Evolutionary conservation across 2,329 filamentous ascomycete species (phyloP).

Genomic region (Tolypocladium endophyticum): DNA sequence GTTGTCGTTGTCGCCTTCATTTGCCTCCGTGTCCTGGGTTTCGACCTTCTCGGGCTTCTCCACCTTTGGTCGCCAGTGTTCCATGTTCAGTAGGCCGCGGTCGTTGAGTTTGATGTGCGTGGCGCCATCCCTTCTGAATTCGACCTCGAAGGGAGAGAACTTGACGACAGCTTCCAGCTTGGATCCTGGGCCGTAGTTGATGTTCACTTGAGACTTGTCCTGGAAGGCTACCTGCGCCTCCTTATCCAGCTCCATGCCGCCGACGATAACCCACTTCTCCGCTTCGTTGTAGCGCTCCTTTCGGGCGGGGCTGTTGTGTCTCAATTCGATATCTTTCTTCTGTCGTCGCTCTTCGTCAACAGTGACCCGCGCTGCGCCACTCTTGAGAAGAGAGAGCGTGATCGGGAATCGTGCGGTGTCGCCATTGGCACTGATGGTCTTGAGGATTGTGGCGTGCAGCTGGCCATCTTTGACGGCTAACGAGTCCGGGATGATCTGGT

Average conservation of each 20-base stretch:
- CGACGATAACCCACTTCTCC: constrained; percentile 76
- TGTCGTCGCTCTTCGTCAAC: constrained; percentile 86
- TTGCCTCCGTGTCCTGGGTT: constrained; percentile 32
- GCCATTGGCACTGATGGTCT: constrained; percentile 53
- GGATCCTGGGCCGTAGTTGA: constrained; percentile 68
- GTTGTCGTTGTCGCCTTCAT: constrained; percentile 39
- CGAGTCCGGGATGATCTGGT: constrained; percentile 61
- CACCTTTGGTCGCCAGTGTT: constrained; percentile 88
- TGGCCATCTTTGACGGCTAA: constrained; percentile 70
- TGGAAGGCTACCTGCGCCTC: constrained; percentile 58
- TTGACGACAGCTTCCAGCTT: constrained; percentile 75
- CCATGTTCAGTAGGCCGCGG: constrained; percentile 80
- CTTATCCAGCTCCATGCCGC: constrained; percentile 63
- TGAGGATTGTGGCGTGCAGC: constrained; percentile 71
- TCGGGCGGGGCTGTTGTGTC: constrained; percentile 71
- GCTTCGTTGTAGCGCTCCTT: constrained; percentile 95
- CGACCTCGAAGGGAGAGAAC: constrained; percentile 72
- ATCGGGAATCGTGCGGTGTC: constrained; percentile 72
- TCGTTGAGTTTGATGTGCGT: constrained; percentile 85
- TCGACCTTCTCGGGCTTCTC: constrained; percentile 50
- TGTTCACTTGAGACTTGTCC: constrained; percentile 56
- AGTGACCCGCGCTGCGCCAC: constrained; percentile 75
- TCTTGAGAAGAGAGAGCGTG: constrained; percentile 79
- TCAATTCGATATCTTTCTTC: constrained; percentile 79
- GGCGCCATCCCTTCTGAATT: constrained; percentile 75